phyloP scores from a whole-genome alignment of 257 asterid species.

The Thymus mandschuricus region DNA sequence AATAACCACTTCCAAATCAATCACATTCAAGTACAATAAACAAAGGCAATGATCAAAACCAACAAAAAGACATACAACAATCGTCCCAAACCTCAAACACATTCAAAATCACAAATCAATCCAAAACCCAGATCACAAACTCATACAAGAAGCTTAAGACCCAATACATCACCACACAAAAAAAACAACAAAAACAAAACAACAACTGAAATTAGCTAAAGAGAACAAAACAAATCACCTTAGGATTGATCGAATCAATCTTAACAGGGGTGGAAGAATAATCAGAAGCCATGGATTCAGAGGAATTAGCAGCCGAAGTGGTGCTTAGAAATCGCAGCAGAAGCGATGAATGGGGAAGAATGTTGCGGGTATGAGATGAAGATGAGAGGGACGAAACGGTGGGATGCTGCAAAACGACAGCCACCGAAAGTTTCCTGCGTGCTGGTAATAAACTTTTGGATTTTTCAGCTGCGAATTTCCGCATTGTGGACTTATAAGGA shows the following conservation, averaged over 20 bases:
- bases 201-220: too few species aligned
- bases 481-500: constrained; percentile 43
- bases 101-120: too few species aligned
- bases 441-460: constrained; percentile 47
- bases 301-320: constrained; percentile 23
- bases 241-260: constrained; percentile 46
- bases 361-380: neutral
- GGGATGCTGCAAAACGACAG: constrained; percentile 34
- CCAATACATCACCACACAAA: too few species aligned
- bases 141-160: too few species aligned
- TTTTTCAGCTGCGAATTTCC: constrained; percentile 62
- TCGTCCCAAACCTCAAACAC: too few species aligned
- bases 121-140: too few species aligned
- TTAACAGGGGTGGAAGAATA: constrained; percentile 42
- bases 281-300: constrained; percentile 44
- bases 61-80: neutral
- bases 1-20: constrained; percentile 8
- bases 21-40: neutral
- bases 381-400: constrained; percentile 34
- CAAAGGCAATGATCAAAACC: neutral
- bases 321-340: constrained; percentile 35
- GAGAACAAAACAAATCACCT: too few species aligned
- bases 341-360: constrained; percentile 29
- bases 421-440: constrained; percentile 28
- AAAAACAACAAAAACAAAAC: too few species aligned